A percentile compares a stretch with the other conserved stretches of the same genome.
Conservation (phyloP, 176 grass and related monocot species). For the Cymbopogon citratus region DNA sequence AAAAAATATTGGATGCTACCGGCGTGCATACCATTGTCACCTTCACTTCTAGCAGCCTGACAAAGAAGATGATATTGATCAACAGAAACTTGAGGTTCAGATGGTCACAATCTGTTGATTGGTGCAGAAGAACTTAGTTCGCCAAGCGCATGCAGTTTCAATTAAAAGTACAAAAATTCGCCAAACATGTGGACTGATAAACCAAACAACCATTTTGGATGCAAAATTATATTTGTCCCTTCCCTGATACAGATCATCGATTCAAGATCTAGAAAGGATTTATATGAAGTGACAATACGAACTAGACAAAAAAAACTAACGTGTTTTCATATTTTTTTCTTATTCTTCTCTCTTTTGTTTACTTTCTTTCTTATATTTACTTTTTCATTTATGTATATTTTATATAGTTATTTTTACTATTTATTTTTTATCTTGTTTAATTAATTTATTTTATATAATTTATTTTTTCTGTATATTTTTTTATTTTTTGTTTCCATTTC, state of each 20-base stretch:
- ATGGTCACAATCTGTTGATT: neutral
- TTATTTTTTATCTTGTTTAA: no score
- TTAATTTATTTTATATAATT: no score
- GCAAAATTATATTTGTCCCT: neutral
- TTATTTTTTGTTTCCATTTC: no score
- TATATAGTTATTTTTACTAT: no score
- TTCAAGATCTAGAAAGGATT: no score
- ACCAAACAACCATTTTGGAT: neutral
- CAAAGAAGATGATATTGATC: conserved; percentile 8
- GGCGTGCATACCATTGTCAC: conserved; percentile 22
- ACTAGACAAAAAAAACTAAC: neutral
- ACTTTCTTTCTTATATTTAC: no score
- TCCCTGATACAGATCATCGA: no score
- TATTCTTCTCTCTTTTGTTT: no score
- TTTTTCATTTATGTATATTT: no score
- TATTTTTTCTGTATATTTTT: no score
- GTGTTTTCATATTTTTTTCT: no score
- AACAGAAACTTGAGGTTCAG: neutral
- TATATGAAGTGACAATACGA: no score
- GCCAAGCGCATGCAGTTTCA: neutral
- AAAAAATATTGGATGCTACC: conserved; percentile 31
- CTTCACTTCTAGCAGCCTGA: conserved; percentile 40
- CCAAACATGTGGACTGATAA: neutral
- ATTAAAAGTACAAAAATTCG: neutral
- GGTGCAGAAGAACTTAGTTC: neutral